Conservation (phyloP, 345 rosid species). For the Acer saccharum region DNA sequence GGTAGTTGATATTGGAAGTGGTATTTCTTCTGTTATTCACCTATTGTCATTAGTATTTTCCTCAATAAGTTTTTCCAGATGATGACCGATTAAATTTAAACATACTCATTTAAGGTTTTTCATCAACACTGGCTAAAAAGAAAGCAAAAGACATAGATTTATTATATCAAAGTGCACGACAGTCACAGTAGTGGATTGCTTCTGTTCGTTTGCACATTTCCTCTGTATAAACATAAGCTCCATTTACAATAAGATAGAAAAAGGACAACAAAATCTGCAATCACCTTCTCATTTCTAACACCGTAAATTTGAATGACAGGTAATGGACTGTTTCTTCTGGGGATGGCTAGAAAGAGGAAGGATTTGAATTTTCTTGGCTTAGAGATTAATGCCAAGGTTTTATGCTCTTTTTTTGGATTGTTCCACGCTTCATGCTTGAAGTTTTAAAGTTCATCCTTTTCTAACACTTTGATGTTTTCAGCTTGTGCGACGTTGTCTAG, state of each 20-base stretch:
- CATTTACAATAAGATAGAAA: not conserved
- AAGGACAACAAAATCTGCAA: not conserved
- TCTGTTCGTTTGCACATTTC: not conserved
- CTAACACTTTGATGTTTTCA: conserved; percentile 27
- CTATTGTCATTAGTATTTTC: conserved; percentile 4
- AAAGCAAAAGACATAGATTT: conserved; percentile 7
- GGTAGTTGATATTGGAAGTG: conserved; percentile 77
- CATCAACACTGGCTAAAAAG: not conserved
- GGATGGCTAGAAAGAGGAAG: conserved; percentile 55
- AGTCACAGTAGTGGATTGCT: not conserved
- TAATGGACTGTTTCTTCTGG: conserved; percentile 60
- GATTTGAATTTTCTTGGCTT: conserved; percentile 70
- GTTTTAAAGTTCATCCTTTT: conserved; percentile 14
- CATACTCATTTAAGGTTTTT: not conserved
- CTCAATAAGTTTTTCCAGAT: conserved; percentile 2
- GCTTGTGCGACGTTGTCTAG: conserved; percentile 54
- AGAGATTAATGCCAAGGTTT: conserved; percentile 66
- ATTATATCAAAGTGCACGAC: not conserved
- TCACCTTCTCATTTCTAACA: conserved; percentile 2
- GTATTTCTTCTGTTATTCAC: conserved; percentile 32
- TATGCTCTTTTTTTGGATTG: conserved; percentile 4
- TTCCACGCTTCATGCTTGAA: not conserved
- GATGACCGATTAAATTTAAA: not conserved
- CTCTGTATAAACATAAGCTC: not conserved
- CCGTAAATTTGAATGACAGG: conserved; percentile 38